Percentiles rank a stretch among this genome's conserved stretches.
phyloP scores from a whole-genome alignment of 345 rosid genomes.

The Lepidium aucheri region DNA sequence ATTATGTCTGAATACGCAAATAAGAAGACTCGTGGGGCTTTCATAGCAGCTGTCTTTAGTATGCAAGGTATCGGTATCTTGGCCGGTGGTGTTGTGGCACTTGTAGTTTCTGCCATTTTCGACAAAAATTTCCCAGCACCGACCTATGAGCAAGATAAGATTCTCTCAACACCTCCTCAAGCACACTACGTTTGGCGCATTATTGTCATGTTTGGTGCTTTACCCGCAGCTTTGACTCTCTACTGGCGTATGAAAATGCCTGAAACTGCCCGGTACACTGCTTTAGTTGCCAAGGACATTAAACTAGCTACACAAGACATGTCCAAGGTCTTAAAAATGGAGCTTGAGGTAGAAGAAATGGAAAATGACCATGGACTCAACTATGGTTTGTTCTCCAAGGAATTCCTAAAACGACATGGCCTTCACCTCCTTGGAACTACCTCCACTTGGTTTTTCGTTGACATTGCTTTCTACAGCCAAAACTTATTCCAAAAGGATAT shows the following conservation, averaged over 20 bases:
- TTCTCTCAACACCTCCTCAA: constrained; percentile 44
- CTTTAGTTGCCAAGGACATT: constrained; percentile 57
- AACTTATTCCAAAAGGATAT: constrained; percentile 65
- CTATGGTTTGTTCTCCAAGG: constrained; percentile 36
- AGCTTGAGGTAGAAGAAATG: constrained; percentile 40
- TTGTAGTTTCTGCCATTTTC: constrained; percentile 27
- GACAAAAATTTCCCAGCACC: constrained; percentile 37
- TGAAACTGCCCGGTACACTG: constrained; percentile 75
- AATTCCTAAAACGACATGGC: not conserved
- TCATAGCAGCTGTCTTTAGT: constrained; percentile 69
- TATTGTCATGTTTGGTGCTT: constrained; percentile 58
- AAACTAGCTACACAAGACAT: constrained; percentile 56
- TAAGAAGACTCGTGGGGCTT: constrained; percentile 74
- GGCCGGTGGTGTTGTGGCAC: constrained; percentile 52
- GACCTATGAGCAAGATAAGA: constrained; percentile 19
- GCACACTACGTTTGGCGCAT: constrained; percentile 62
- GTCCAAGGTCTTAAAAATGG: constrained; percentile 67
- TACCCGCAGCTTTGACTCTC: constrained; percentile 53
- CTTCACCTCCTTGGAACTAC: constrained; percentile 52
- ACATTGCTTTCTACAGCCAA: constrained; percentile 60
- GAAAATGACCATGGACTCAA: constrained; percentile 21
- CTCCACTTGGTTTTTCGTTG: constrained; percentile 58
- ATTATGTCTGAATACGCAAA: constrained; percentile 79
- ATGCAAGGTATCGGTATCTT: constrained; percentile 83
- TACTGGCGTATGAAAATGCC: constrained; percentile 86